phyloP scores from a whole-genome alignment of 139 green algal genomes.

The Tetradesmus lagerheimii region DNA sequence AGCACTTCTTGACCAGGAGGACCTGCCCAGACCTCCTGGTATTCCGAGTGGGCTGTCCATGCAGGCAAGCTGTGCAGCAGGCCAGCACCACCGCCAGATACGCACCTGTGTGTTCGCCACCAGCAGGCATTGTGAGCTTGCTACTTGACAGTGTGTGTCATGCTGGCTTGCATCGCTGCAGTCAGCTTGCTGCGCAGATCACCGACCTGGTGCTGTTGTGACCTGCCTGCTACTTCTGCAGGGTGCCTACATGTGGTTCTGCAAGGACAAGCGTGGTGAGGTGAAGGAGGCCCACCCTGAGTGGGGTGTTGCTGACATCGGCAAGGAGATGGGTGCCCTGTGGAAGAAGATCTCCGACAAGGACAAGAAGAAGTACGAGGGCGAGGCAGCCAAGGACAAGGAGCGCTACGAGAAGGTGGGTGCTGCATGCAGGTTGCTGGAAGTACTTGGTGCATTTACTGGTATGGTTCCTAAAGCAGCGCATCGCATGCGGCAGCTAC shows the following conservation, averaged over 20 bases:
- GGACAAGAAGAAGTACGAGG: conserved; percentile 61
- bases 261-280: conserved; percentile 63
- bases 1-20: too few relatives aligned
- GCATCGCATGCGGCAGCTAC: not conserved
- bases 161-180: too few relatives aligned
- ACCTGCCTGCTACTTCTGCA: not conserved
- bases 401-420: conserved; percentile 59
- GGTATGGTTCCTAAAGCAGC: too few relatives aligned
- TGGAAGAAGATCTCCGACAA: conserved; percentile 64
- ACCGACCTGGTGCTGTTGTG: not conserved
- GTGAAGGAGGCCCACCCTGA: conserved; percentile 55
- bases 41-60: too few relatives aligned
- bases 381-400: conserved; percentile 68
- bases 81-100: too few relatives aligned
- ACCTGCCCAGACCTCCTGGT: too few relatives aligned
- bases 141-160: too few relatives aligned
- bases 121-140: too few relatives aligned
- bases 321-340: conserved; percentile 60
- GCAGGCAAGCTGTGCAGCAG: too few relatives aligned
- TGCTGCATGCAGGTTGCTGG: not conserved
- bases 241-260: conserved; percentile 82
- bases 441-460: not conserved
- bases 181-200: not conserved
- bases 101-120: too few relatives aligned
- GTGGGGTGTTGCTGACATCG: conserved; percentile 60